Conservation (phyloP, 2,329 filamentous ascomycete genomes). For the Fusarium dlaminii region DNA sequence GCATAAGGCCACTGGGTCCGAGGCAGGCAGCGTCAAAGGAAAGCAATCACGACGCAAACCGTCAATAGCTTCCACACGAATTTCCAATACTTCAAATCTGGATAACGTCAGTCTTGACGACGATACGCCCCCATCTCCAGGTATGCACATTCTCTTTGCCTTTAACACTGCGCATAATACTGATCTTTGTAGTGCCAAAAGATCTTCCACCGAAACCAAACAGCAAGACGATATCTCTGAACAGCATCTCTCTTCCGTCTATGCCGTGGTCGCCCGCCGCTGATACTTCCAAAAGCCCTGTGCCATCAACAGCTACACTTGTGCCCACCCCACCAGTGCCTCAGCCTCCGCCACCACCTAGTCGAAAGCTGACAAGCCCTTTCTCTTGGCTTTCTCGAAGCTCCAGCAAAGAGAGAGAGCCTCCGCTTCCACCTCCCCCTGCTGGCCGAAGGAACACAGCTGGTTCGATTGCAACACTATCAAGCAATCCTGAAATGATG, state of each 20-base stretch:
- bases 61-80: conserved; percentile 53
- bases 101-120: conserved; percentile 75
- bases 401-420: conserved; percentile 66
- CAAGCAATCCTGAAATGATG: conserved; percentile 84
- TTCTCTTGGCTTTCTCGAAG: conserved; percentile 85
- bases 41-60: conserved; percentile 46
- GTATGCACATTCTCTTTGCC: conserved; percentile 36
- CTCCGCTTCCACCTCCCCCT: conserved; percentile 63
- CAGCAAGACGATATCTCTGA: conserved; percentile 68
- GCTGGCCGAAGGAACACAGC: conserved; percentile 75
- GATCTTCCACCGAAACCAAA: conserved; percentile 50
- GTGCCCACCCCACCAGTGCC: conserved; percentile 46
- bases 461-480: conserved; percentile 80
- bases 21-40: conserved; percentile 25
- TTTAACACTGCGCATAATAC: conserved; percentile 6
- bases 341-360: conserved; percentile 49
- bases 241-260: conserved; percentile 77
- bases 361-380: conserved; percentile 84
- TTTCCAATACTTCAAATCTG: conserved; percentile 59
- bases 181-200: conserved; percentile 43
- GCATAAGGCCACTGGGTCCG: conserved; percentile 19
- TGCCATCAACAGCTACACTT: conserved; percentile 46
- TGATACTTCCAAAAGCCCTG: conserved; percentile 57
- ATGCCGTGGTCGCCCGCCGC: conserved; percentile 76
- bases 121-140: conserved; percentile 44